A percentile compares a stretch with the other conserved stretches of the same genome.
Conservation (phyloP, 2,329 filamentous ascomycete species). For the Xylariaceae sp. region DNA sequence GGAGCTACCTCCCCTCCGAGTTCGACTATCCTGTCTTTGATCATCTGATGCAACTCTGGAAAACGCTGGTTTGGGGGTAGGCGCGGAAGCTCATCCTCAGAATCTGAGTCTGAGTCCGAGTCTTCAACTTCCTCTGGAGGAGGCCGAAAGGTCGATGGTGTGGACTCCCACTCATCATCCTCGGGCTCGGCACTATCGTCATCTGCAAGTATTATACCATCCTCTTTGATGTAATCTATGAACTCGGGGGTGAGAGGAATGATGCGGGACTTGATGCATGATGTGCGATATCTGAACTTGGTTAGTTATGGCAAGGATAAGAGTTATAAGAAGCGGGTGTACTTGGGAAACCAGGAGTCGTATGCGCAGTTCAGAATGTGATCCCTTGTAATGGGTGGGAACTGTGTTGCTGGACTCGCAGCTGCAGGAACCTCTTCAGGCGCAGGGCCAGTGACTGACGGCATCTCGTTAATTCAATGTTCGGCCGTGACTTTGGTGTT, state of each 20-base stretch:
- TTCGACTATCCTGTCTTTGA: constrained; percentile 73
- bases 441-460: constrained; percentile 18
- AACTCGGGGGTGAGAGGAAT: constrained; percentile 74
- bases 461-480: constrained; percentile 16
- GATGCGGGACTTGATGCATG: constrained; percentile 81
- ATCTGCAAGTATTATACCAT: constrained; percentile 84
- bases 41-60: constrained; percentile 68
- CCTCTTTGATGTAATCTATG: constrained; percentile 80
- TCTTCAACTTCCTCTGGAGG: constrained; percentile 41
- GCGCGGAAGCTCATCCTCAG: constrained; percentile 41
- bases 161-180: constrained; percentile 51
- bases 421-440: constrained; percentile 10
- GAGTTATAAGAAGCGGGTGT: constrained; percentile 19
- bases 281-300: constrained; percentile 61
- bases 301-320: constrained; percentile 7
- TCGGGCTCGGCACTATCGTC: constrained; percentile 56
- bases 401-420: constrained; percentile 34
- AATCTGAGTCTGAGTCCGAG: constrained; percentile 41
- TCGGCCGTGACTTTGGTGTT: no score
- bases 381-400: constrained; percentile 76
- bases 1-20: constrained; percentile 83
- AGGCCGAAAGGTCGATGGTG: constrained; percentile 29
- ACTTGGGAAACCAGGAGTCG: constrained; percentile 83
- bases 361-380: constrained; percentile 96
- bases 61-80: constrained; percentile 55